Base-by-base conservation (phyloP, 2,329 filamentous ascomycete species). In the Teratosphaeria epicoccoides region DNA sequence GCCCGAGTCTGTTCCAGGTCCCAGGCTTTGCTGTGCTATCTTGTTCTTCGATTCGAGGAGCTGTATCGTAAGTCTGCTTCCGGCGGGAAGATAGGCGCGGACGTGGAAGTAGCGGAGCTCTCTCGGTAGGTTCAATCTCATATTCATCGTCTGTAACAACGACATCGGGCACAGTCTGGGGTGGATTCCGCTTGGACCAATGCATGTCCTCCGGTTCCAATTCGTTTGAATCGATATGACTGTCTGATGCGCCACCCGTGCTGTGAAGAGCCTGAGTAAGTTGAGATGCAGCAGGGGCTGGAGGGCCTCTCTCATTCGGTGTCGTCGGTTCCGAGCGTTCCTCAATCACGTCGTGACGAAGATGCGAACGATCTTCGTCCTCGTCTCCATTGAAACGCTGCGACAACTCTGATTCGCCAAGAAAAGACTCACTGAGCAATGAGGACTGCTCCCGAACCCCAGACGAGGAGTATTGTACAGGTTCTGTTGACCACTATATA, bases 401-500 rank as follows among this genome's bases (percentile, higher is more conserved):
- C 7, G 57, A 51, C 48, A 63, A 57, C 12, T 65, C 63, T 7
- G 66, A 66, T 46, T 68, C 66, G 49, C 59, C 62, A 50, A 70
- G 49, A 43, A 68, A 68, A 3, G 65, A 69, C 2, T 66, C 66
- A 3, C 66, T 68, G 17, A 70, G 59, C 55, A 67, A 65, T 29
- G 64, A 66, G 28, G 68, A 69, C 58, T 68, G 65, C 47, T 68
- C 64, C 47, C 68, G 60, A 11, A 70, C 67, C 20, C 67, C 68
- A 6, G 64, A 59, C 17, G 66, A 69, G n/a, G 66, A 64, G 54
- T 70, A 70, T 24, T 67, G 66, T 4, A 66, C 61, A 37, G 57
- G 59, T 79, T 76, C 63, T 83, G 74, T 5, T 22, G 11, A 28
- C 20, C 10, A 9, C 17, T 23, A 12, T 12, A 23, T 26, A 9